Evolutionary conservation across 2,329 filamentous ascomycete genomes (phyloP).

Genomic region (Ascomycota sp.): DNA sequence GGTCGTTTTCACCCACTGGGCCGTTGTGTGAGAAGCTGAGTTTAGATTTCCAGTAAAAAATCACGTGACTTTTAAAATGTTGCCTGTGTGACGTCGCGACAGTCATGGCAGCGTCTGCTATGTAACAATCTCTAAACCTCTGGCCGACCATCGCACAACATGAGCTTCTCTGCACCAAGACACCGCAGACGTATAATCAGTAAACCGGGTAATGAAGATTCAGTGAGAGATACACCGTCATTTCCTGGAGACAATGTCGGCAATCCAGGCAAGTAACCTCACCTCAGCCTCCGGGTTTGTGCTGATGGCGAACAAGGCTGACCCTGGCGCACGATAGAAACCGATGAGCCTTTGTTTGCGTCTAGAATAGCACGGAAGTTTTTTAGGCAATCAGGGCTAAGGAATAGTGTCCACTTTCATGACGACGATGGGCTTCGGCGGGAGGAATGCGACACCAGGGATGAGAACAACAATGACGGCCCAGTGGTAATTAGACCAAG

Average conservation of each 20-base stretch:
- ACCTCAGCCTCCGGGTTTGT: slow-evolving; percentile 6
- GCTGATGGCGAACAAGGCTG: slow-evolving; percentile 16
- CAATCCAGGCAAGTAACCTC: slow-evolving; percentile 15
- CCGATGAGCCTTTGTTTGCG: slow-evolving; percentile 16
- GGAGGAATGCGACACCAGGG: slow-evolving; percentile 7
- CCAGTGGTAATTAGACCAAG: slow-evolving; percentile 27
- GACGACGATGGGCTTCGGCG: slow-evolving; percentile 12
- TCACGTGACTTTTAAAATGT: too few species aligned
- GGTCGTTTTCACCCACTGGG: slow-evolving; percentile 5
- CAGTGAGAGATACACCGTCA: slow-evolving; percentile 3
- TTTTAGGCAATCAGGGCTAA: slow-evolving; percentile 33
- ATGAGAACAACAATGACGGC: slow-evolving; percentile 21
- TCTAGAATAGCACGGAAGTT: slow-evolving; percentile 27
- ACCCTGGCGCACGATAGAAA: slow-evolving; percentile 10
- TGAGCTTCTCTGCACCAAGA: slow-evolving; percentile 33
- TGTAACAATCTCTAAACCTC: too few species aligned
- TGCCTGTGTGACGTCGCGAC: too few species aligned
- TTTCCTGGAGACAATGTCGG: slow-evolving; percentile 7
- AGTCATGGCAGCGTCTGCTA: too few species aligned
- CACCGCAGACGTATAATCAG: slow-evolving; percentile 60
- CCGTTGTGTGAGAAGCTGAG: too few species aligned
- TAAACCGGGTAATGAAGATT: slow-evolving; percentile 41
- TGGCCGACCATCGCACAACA: slow-evolving; percentile 8
- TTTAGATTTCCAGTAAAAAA: too few species aligned
- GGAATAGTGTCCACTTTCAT: slow-evolving; percentile 29